These are phyloP conservation scores for Herpetomonas muscarum DNA, from an alignment of 208 protist genomes.

Conservation along the genomic window DNA sequence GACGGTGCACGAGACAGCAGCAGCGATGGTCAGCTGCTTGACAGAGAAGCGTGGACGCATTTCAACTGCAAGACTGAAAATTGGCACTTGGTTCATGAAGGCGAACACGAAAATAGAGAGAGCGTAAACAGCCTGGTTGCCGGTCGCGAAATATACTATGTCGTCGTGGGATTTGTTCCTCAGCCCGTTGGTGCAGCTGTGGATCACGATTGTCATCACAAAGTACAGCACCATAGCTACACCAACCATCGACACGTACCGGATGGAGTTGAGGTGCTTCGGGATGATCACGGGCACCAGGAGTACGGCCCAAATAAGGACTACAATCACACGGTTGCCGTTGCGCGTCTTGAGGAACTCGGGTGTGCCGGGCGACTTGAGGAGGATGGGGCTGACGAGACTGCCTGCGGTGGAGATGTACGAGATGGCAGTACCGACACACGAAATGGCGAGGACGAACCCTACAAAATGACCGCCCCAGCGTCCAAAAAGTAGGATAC, in stretches of 20 bases:
- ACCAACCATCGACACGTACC: constrained; percentile 52
- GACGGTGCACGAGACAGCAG: constrained; percentile 13
- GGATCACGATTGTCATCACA: constrained; percentile 37
- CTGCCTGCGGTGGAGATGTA: constrained; percentile 53
- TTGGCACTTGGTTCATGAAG: constrained; percentile 58
- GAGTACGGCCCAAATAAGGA: constrained; percentile 32
- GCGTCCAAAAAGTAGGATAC: constrained; percentile 50
- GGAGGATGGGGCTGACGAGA: constrained; percentile 32
- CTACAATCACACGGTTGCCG: constrained; percentile 36
- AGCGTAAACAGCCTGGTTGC: constrained; percentile 23
- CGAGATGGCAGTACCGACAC: constrained; percentile 43
- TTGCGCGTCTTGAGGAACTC: constrained; percentile 25
- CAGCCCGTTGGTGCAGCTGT: constrained; percentile 32
- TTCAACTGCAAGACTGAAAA: constrained; percentile 26
- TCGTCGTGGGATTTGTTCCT: constrained; percentile 22
- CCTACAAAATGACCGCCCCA: constrained; percentile 44
- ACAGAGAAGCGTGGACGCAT: constrained; percentile 13
- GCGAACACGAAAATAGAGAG: constrained; percentile 55
- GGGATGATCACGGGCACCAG: constrained; percentile 65
- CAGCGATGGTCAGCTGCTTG: constrained; percentile 17
- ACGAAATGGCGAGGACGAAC: constrained; percentile 36
- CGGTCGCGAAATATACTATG: constrained; percentile 24
- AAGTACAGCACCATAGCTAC: constrained; percentile 51
- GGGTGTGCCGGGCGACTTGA: constrained; percentile 15
- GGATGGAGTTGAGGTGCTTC: constrained; percentile 65